A percentile compares a stretch with the other conserved stretches of the same genome.
Conservation (phyloP, 352 stramenopile genomes). For the Phytopythium helicoides region DNA sequence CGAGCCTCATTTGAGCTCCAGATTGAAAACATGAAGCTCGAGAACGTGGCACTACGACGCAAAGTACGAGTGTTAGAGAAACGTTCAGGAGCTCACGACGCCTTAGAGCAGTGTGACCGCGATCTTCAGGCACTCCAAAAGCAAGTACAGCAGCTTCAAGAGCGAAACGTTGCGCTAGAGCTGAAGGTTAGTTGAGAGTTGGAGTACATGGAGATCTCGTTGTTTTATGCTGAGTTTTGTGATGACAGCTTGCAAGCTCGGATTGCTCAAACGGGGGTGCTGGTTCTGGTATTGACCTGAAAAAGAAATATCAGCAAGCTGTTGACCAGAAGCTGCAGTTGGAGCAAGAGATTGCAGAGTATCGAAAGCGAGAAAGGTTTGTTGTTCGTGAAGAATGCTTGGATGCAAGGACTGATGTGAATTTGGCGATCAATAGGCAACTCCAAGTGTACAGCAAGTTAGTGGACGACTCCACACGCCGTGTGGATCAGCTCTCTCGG, state of each 20-base stretch:
- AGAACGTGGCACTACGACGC: constrained; percentile 50
- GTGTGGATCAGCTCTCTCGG: constrained; percentile 59
- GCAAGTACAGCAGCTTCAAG: constrained; percentile 57
- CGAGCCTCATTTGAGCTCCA: constrained; percentile 59
- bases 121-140: constrained; percentile 49
- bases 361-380: constrained; percentile 59
- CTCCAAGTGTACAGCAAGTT: constrained; percentile 65
- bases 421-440: no score
- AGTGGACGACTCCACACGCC: constrained; percentile 59
- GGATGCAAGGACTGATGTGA: no score
- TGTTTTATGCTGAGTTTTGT: background rate
- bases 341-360: constrained; percentile 50
- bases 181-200: constrained; percentile 49
- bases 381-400: background rate
- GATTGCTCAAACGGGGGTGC: constrained; percentile 4
- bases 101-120: constrained; percentile 78
- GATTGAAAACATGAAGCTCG: constrained; percentile 77
- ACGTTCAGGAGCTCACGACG: constrained; percentile 33
- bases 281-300: constrained; percentile 38
- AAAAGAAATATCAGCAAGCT: constrained; percentile 61
- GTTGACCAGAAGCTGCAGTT: constrained; percentile 61
- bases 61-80: constrained; percentile 68
- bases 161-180: constrained; percentile 63
- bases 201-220: no score
- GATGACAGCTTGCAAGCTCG: background rate